Evolutionary conservation across 1,284 basidiomycete genomes (phyloP).

Genomic region (Sanghuangporus weigelae): DNA sequence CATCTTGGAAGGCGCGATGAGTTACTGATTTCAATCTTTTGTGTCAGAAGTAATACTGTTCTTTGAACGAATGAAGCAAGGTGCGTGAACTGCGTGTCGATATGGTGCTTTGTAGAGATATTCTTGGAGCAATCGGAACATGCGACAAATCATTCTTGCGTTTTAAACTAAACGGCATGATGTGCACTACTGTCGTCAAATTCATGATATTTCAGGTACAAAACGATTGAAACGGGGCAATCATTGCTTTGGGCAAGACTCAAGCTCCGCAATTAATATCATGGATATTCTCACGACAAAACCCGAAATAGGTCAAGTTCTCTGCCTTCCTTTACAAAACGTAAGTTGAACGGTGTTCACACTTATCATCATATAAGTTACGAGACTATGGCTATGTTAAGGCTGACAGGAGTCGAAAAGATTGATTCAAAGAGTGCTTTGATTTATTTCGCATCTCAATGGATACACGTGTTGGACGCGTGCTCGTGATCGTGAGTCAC

Average conservation of each 20-base stretch:
- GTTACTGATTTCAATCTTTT: constrained; percentile 45
- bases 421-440: not conserved
- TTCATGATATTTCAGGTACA: not conserved
- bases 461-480: not conserved
- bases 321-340: not conserved
- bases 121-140: not conserved
- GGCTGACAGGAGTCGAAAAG: not conserved
- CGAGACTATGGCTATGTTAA: not conserved
- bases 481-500: constrained; percentile 4
- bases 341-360: not conserved
- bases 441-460: not conserved
- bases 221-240: not conserved
- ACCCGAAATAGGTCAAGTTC: not conserved
- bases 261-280: not conserved
- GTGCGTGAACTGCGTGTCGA: not conserved
- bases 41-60: not conserved
- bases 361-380: not conserved
- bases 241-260: not conserved
- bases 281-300: not conserved
- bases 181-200: not conserved
- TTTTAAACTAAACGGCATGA: too few species aligned
- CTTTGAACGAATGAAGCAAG: not conserved
- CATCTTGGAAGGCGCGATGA: constrained; percentile 73
- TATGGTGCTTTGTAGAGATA: not conserved
- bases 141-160: not conserved